phyloP scores from a whole-genome alignment of 139 green algal species.

The Nannochloris sp. region DNA sequence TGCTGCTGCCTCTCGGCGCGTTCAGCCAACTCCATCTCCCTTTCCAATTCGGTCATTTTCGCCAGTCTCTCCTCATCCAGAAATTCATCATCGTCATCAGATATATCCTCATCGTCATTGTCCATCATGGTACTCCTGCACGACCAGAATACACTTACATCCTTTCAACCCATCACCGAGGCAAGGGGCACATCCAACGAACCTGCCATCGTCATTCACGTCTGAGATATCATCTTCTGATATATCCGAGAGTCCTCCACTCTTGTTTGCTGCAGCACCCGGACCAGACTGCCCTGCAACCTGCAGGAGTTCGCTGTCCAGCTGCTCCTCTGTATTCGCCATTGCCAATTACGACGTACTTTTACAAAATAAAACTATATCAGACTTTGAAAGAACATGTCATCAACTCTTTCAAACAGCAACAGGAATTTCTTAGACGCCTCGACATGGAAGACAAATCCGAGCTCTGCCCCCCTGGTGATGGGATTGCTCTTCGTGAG shows the following conservation, averaged over 20 bases:
- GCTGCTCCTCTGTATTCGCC: too few relatives aligned
- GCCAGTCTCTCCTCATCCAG: slow-evolving; percentile 27
- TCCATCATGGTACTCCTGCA: background rate
- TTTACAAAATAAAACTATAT: too few relatives aligned
- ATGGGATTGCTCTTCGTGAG: slow-evolving; percentile 42
- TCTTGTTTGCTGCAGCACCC: background rate
- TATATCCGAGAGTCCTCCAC: background rate
- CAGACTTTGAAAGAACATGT: background rate
- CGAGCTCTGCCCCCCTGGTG: slow-evolving; percentile 57
- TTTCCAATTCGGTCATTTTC: slow-evolving; percentile 57
- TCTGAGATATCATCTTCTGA: slow-evolving; percentile 1
- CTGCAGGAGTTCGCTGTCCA: too few relatives aligned
- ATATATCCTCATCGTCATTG: slow-evolving; percentile 11
- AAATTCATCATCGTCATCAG: slow-evolving; percentile 23
- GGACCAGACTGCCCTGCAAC: too few relatives aligned
- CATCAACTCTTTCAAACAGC: slow-evolving; percentile 9
- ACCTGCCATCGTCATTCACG: slow-evolving; percentile 4
- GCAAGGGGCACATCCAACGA: background rate
- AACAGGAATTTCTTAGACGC: slow-evolving; percentile 14
- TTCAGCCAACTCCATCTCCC: slow-evolving; percentile 51
- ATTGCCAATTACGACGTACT: too few relatives aligned
- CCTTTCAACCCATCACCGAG: background rate
- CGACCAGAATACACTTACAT: background rate
- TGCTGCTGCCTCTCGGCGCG: slow-evolving; percentile 32
- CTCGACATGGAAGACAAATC: slow-evolving; percentile 70